phyloP scores from a whole-genome alignment of 495 filamentous ascomycete species.

The Lasiosphaeris hirsuta region DNA sequence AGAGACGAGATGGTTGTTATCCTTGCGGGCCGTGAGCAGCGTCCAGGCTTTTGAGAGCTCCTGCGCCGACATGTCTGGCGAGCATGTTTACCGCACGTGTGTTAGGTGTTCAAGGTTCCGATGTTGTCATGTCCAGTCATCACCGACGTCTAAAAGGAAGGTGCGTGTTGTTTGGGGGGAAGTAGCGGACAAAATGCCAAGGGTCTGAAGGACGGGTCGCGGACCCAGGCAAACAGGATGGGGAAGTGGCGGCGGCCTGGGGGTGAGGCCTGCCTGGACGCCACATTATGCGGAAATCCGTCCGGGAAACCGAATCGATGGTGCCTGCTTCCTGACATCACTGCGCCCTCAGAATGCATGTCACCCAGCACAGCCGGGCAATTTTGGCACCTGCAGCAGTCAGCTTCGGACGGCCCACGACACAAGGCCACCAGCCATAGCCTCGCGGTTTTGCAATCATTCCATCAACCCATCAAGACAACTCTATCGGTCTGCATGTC shows the following conservation, averaged over 20 bases:
- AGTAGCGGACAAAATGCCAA: too few species aligned
- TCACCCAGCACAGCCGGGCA: background rate
- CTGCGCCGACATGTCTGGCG: slow-evolving; percentile 4
- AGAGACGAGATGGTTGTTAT: background rate
- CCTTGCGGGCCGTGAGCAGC: background rate
- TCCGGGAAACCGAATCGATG: too few species aligned
- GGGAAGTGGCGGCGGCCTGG: too few species aligned
- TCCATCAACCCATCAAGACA: too few species aligned
- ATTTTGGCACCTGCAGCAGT: background rate
- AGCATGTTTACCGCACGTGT: background rate
- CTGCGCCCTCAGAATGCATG: too few species aligned
- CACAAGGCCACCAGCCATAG: slow-evolving; percentile 1
- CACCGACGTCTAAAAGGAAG: background rate
- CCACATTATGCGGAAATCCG: too few species aligned
- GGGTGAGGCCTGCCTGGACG: too few species aligned
- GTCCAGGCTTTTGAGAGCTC: background rate
- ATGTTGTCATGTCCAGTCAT: background rate
- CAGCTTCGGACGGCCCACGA: background rate
- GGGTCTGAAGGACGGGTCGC: too few species aligned
- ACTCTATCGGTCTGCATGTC: too few species aligned
- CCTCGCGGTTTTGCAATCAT: too few species aligned
- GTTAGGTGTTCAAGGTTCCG: background rate
- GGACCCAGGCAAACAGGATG: too few species aligned
- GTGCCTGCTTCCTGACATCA: too few species aligned
- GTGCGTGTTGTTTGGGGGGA: background rate